Percentiles rank a stretch among this genome's conserved stretches.
phyloP scores from a whole-genome alignment of 495 filamentous ascomycete genomes.

The Penicillium atrosanguineum region DNA sequence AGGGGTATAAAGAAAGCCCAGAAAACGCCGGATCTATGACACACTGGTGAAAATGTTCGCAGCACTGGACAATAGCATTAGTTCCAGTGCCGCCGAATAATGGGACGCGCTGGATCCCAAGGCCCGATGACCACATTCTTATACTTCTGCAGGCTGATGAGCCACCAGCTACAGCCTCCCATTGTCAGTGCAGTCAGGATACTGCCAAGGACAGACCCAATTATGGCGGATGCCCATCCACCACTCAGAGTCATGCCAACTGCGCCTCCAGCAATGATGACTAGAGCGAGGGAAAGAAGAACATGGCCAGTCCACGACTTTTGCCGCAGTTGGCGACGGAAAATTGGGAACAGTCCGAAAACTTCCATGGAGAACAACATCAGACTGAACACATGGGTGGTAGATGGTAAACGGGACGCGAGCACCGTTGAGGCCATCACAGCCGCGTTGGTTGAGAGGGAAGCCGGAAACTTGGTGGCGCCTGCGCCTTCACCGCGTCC shows the following conservation, averaged over 20 bases:
- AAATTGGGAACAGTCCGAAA: constrained; percentile 94
- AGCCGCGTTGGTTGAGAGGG: constrained; percentile 89
- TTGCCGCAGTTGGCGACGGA: constrained; percentile 80
- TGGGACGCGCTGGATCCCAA: constrained; percentile 93
- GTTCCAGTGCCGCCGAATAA: constrained; percentile 62
- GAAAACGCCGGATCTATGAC: constrained; percentile 20
- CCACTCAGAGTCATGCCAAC: constrained; percentile 71
- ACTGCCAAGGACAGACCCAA: constrained; percentile 70
- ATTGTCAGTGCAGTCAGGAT: constrained; percentile 70
- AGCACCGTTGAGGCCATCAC: constrained; percentile 93
- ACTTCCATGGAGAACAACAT: constrained; percentile 96
- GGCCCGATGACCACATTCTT: constrained; percentile 99
- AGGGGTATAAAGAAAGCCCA: constrained; percentile 25
- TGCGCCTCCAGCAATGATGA: constrained; percentile 73
- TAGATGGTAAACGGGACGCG: constrained; percentile 80
- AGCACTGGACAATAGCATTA: constrained; percentile 24
- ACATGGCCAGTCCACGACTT: constrained; percentile 83
- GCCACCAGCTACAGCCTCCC: constrained; percentile 96
- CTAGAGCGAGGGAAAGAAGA: constrained; percentile 70
- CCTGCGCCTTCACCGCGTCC: constrained; percentile 57
- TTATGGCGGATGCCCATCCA: constrained; percentile 70
- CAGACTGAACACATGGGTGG: constrained; percentile 91
- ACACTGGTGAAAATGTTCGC: constrained; percentile 9
- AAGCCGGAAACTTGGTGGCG: constrained; percentile 68
- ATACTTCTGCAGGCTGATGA: constrained; percentile 95